Percentiles rank a stretch among this genome's conserved stretches.
Evolutionary conservation across 75 land plant species (phyloP).

Genomic region (Chamaecyparis obtusa): DNA sequence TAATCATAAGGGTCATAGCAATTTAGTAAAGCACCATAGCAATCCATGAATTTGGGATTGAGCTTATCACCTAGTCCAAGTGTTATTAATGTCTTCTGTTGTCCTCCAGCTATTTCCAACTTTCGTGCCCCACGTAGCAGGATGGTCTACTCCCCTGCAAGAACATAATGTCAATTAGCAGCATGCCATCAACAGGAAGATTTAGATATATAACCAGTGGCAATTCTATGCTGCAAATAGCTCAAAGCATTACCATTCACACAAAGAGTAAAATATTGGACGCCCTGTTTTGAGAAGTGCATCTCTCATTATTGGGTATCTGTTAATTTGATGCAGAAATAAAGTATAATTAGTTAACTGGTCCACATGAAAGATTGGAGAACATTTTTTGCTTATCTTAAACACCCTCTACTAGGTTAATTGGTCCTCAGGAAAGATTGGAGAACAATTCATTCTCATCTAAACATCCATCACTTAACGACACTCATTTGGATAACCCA

Average conservation of each 20-base stretch:
- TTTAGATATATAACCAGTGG: background rate
- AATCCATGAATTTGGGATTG: background rate
- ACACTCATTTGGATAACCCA: conserved; percentile 24
- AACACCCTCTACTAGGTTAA: background rate
- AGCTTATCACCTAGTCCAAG: conserved; percentile 32
- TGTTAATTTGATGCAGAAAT: background rate
- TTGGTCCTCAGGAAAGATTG: background rate
- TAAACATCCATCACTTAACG: background rate
- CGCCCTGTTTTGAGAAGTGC: conserved; percentile 43
- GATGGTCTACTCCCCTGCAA: conserved; percentile 60
- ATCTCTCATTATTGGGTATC: conserved; percentile 42
- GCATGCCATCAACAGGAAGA: background rate
- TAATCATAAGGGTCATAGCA: background rate
- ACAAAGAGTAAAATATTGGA: conserved; percentile 43
- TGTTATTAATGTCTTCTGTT: conserved; percentile 39
- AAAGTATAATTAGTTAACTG: background rate
- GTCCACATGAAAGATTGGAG: background rate
- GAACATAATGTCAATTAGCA: background rate
- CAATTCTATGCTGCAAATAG: background rate
- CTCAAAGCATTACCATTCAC: conserved; percentile 39
- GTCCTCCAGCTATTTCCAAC: conserved; percentile 56
- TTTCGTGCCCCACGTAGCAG: conserved; percentile 48
- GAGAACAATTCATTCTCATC: background rate
- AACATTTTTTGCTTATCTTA: background rate
- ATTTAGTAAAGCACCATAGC: background rate